These are phyloP conservation scores for Mucor indicus DNA, from an alignment of 371 early-diverging fungal genomes.

Conservation along the genomic window DNA sequence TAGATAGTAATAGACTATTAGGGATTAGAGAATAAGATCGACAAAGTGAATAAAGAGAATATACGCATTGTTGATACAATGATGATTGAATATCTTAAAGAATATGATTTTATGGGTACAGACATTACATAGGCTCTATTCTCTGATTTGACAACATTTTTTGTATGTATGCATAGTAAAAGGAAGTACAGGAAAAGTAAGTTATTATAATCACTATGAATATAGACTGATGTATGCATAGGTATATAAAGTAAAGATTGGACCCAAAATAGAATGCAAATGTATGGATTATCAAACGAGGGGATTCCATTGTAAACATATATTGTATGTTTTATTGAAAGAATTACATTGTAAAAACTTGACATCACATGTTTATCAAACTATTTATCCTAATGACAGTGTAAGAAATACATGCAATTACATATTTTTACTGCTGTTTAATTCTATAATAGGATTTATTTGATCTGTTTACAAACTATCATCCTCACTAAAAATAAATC, in stretches of 20 bases:
- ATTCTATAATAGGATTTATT: too few species aligned
- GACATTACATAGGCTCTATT: background rate
- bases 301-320: constrained; percentile 18
- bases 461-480: too few species aligned
- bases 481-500: too few species aligned
- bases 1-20: too few species aligned
- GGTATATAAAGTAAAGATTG: constrained; percentile 12
- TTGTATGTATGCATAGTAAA: constrained; percentile 4
- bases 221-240: background rate
- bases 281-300: constrained; percentile 11
- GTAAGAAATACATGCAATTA: background rate
- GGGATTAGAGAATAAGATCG: too few species aligned
- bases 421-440: too few species aligned
- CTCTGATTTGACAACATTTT: background rate
- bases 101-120: constrained; percentile 16
- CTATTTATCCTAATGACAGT: constrained; percentile 6
- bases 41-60: background rate
- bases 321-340: constrained; percentile 8
- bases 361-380: background rate
- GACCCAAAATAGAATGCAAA: constrained; percentile 9
- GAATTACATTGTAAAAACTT: constrained; percentile 5
- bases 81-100: constrained; percentile 4
- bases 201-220: too few species aligned
- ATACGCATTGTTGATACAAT: constrained; percentile 4
- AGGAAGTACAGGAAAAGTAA: constrained; percentile 19